These are phyloP conservation scores for Xylariaceae sp. DNA, from an alignment of 2,329 filamentous ascomycete genomes.

Conservation along the genomic window DNA sequence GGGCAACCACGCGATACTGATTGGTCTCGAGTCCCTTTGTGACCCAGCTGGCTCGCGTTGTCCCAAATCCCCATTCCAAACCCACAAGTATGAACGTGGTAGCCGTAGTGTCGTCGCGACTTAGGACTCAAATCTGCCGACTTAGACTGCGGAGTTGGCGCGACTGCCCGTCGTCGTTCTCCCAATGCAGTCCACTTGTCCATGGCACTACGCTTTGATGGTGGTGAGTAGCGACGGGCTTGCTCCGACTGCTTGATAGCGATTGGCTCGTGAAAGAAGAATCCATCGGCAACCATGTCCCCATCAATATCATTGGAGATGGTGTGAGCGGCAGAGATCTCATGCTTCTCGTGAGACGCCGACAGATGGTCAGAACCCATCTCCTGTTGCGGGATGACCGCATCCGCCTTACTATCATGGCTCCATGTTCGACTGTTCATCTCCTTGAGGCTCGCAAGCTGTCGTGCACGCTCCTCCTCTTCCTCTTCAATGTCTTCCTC, in stretches of 20 bases:
- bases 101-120: conserved; percentile 41
- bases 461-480: conserved; percentile 58
- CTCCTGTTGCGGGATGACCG: conserved; percentile 31
- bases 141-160: conserved; percentile 46
- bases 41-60: conserved; percentile 34
- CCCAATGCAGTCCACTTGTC: conserved; percentile 92
- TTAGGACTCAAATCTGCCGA: conserved; percentile 42
- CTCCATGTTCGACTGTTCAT: conserved; percentile 75
- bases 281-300: conserved; percentile 62
- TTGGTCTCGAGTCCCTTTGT: conserved; percentile 43
- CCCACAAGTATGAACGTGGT: conserved; percentile 36
- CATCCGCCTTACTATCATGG: conserved; percentile 59
- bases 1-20: conserved; percentile 45
- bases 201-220: conserved; percentile 55
- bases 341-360: conserved; percentile 40
- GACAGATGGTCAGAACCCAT: conserved; percentile 40
- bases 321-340: conserved; percentile 34
- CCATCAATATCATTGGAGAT: conserved; percentile 52
- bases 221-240: conserved; percentile 56
- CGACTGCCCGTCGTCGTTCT: conserved; percentile 69
- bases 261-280: conserved; percentile 66
- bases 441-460: conserved; percentile 56
- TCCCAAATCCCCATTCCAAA: conserved; percentile 43
- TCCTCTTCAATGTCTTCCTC: conserved; percentile 83
- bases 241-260: conserved; percentile 34